phyloP scores from a whole-genome alignment of 2,329 filamentous ascomycete genomes.

The Stachybotrys chartarum region DNA sequence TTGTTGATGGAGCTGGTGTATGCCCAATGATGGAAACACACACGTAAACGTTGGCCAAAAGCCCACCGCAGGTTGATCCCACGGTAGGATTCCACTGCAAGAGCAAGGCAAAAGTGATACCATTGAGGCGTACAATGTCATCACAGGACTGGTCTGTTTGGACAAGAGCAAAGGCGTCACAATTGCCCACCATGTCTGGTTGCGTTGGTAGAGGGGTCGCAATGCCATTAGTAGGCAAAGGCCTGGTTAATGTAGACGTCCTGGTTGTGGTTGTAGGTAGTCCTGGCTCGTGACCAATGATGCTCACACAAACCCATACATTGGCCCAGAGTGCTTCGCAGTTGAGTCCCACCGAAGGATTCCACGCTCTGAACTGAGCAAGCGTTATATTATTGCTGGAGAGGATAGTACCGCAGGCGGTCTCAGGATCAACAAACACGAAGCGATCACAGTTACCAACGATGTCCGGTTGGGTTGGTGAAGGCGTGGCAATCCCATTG shows the following conservation, averaged over 20 bases:
- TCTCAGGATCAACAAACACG: background rate
- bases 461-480: background rate
- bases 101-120: constrained; percentile 16
- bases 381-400: background rate
- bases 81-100: constrained; percentile 11
- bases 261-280: too few relatives aligned
- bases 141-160: constrained; percentile 13
- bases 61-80: constrained; percentile 5
- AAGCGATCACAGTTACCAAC: background rate
- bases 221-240: constrained; percentile 8
- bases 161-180: constrained; percentile 18
- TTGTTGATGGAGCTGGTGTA: background rate
- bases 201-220: constrained; percentile 20
- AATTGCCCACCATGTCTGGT: constrained; percentile 18
- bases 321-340: background rate
- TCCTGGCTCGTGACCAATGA: background rate
- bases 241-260: too few relatives aligned
- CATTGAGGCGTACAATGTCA: constrained; percentile 11
- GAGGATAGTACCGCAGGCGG: background rate
- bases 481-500: background rate
- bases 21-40: constrained; percentile 6
- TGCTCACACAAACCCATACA: background rate
- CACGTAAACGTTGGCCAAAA: constrained; percentile 6
- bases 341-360: background rate
- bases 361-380: background rate